phyloP scores from a whole-genome alignment of 768 basidiomycete species.

The Rhodotorula toruloides region DNA sequence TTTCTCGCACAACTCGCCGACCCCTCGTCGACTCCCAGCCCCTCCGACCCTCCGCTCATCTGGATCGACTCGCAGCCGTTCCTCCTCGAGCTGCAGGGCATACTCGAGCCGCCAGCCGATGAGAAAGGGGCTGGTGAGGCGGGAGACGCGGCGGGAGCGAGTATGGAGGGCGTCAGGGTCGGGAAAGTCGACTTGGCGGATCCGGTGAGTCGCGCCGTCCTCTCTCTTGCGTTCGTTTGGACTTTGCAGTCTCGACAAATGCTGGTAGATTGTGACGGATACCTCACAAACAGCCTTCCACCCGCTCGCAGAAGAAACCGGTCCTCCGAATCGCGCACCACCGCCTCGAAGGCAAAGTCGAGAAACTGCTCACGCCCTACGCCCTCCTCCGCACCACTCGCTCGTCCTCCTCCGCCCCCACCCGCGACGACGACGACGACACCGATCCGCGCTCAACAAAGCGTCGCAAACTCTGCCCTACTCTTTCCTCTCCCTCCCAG shows the following conservation, averaged over 20 bases:
- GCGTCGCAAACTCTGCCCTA: background rate
- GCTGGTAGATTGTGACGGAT: background rate
- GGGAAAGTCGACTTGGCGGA: conserved; percentile 41
- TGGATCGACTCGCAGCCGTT: conserved; percentile 40
- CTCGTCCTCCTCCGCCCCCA: background rate
- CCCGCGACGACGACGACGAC: background rate
- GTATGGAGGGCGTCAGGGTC: conserved; percentile 24
- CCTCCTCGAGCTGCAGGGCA: conserved; percentile 41
- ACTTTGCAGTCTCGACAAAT: background rate
- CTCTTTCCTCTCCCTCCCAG: background rate
- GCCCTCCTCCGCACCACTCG: conserved; percentile 40
- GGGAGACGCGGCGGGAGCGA: background rate
- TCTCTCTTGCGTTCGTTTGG: background rate
- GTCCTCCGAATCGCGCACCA: conserved; percentile 41
- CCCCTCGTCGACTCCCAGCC: background rate
- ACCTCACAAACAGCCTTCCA: background rate
- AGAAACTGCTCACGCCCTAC: conserved; percentile 35
- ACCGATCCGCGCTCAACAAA: background rate
- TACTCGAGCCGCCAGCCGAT: conserved; percentile 29
- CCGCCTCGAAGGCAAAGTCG: conserved; percentile 40
- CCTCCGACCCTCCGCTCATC: conserved; percentile 26
- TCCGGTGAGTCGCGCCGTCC: conserved; percentile 25
- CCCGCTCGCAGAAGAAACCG: conserved; percentile 33
- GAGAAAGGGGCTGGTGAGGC: background rate
- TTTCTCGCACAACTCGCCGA: background rate